Base-by-base conservation (phyloP, 1,284 basidiomycete genomes). In the Calocybe gambosa region DNA sequence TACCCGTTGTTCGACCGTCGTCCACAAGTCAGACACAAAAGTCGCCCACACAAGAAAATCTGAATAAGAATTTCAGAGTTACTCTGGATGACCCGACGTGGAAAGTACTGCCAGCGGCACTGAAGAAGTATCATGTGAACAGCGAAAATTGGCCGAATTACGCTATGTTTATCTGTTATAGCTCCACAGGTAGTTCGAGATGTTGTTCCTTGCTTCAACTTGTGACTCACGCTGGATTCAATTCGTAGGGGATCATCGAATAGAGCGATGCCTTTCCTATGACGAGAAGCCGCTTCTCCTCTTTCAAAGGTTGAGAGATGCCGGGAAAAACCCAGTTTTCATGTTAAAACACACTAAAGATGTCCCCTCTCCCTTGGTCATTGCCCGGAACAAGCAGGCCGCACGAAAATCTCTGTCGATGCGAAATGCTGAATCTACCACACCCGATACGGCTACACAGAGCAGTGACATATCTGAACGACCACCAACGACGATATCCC, bases 101-200 rank as follows among this genome's bases (percentile, higher is more conserved):
- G 85, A 97, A 96, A 61, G 95, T 99, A 13, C 71, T 99, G n/a
- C 95, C 96, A 0, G 94, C 95, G 0, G 96, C 96, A 12, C 73
- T 99, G 53, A 97, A 97, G 70, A 98, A 98, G 67, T 99, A 99
- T 69, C 93, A 92, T 63, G 98, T 99, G 67, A 87, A 94, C 62
- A 94, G 94, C 61, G 96, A 99, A 58, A 94, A 93, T 64, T 99
- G 95, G 94, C 87, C 92, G 71, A 88, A 92, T 60, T 99, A 99
- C 70, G 96, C 94, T 18, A 87, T 99, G 80, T 99, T 99, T 68
- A 98, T 99, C 55, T 97, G 94, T 60, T 97, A 94, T 64, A 94
- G 92, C 12, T 85, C 86, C 50, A 78, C 91, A 42, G 89, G 92
- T 91, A 60, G 58, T 77, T 28, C 23, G 9, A 5, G 6, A 3